phyloP scores from a whole-genome alignment of 495 filamentous ascomycete genomes.

The Polyplosphaeria fusca region DNA sequence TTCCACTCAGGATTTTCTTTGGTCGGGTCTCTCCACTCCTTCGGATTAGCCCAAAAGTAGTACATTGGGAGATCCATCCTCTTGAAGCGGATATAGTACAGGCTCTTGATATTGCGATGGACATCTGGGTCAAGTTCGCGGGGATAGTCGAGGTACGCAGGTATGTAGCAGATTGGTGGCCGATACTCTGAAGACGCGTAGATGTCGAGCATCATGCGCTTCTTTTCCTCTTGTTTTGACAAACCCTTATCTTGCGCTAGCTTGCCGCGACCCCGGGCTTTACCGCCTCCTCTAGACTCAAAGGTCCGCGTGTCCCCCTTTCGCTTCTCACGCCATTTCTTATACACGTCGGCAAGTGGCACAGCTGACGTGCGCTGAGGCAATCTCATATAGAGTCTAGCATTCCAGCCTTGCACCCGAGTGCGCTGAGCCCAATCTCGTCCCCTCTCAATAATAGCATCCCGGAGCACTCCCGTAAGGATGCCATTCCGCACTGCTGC shows the following conservation, averaged over 20 bases:
- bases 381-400: slow-evolving; percentile 11
- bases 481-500: slow-evolving; percentile 12
- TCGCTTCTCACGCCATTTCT: slow-evolving; percentile 2
- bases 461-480: slow-evolving; percentile 8
- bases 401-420: slow-evolving; percentile 12
- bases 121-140: background rate
- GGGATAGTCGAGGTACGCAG: slow-evolving; percentile 19
- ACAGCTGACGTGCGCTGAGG: background rate
- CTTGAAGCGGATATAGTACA: slow-evolving; percentile 23
- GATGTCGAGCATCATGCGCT: slow-evolving; percentile 11
- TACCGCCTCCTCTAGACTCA: background rate
- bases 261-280: background rate
- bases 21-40: slow-evolving; percentile 23
- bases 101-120: background rate
- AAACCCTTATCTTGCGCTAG: background rate
- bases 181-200: slow-evolving; percentile 4
- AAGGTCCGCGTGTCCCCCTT: background rate
- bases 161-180: slow-evolving; percentile 21
- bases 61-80: slow-evolving; percentile 18
- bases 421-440: slow-evolving; percentile 17
- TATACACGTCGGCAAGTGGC: background rate
- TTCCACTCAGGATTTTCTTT: slow-evolving; percentile 9
- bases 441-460: slow-evolving; percentile 13
- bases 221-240: slow-evolving; percentile 16
- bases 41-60: slow-evolving; percentile 19